Base-by-base conservation (phyloP, 1,284 basidiomycete species). In the Moniliella sp. region DNA sequence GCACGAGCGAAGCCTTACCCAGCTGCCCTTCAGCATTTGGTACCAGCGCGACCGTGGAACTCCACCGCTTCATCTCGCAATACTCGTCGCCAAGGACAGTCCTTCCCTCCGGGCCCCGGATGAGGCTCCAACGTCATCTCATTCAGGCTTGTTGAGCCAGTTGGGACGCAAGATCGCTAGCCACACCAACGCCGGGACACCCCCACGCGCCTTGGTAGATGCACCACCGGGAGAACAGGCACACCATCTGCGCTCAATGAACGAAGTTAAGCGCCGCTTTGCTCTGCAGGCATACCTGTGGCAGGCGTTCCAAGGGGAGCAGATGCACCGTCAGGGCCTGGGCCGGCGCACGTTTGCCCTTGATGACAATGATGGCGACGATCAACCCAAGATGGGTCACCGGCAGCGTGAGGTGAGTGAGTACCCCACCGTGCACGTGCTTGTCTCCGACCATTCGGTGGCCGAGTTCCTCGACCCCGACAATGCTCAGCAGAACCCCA, bases 291-390 rank as follows among this genome's bases (percentile, higher is more conserved):
- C 45, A 0, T 49, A 49, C 23, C 33, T 42, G 5, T 47, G 45
- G 45, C 45, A 50, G 18, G 42, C 47, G 1, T 50, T 47, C 26
- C 42, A 46, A n/a, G 39, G 42, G 0, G 47, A 50, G 32, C 45
- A 50, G 27, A 47, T 50, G 45, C 35, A 39, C 7, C 34, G 47
- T 10, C 7, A 38, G 43, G 39, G 42, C 5, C 40, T 50, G 30
- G 43, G 39, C 12, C 39, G 43, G 1, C 30, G 47, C 2, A 27
- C 38, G 4, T 50, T 50, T 21, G 37, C 34, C 14, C 37, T 50
- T 30, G 44, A 48, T 19, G 46, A 48, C 26, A 25, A 28, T 7
- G 11, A 32, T 10, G 21, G 23, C 10, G 34, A 39, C 19, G 27
- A 26, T 3, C 4, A 27, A 11, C 11, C 8, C n/a, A 21, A 31